Conservation (phyloP, 176 grass and related monocot species). For the Cymbopogon citratus region DNA sequence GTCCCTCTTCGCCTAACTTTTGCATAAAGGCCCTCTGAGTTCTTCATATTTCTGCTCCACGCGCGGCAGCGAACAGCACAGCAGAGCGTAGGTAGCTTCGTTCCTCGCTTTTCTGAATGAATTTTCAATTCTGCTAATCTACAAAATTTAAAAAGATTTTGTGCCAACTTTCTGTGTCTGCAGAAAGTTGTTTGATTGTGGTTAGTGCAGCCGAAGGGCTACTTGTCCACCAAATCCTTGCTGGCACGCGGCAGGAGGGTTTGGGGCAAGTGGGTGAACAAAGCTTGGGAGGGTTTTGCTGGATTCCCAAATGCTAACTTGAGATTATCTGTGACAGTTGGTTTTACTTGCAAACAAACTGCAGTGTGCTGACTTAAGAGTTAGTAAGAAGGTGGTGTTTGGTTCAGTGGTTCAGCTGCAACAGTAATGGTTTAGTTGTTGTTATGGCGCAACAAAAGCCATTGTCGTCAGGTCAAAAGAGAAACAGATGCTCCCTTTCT, state of each 20-base stretch:
- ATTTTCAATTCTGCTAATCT: neutral
- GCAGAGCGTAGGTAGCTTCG: neutral
- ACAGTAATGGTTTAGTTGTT: neutral
- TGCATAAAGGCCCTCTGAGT: neutral
- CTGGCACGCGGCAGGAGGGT: conserved; percentile 11
- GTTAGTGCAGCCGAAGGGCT: neutral
- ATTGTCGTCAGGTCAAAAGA: neutral
- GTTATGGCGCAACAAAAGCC: neutral
- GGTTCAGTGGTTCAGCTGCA: neutral
- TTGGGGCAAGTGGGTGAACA: conserved; percentile 23
- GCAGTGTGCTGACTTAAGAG: too few species aligned
- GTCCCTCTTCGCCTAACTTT: neutral
- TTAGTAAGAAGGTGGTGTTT: neutral
- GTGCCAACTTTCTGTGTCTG: neutral
- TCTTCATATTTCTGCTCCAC: neutral
- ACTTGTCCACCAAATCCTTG: conserved; percentile 12
- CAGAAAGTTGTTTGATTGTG: conserved; percentile 21
- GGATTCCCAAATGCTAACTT: neutral
- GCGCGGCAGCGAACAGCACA: neutral
- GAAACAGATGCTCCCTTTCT: neutral
- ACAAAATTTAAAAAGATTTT: neutral
- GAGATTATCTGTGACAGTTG: neutral
- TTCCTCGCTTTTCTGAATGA: neutral
- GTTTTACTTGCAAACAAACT: neutral
- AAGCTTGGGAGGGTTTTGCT: neutral